phyloP scores from a whole-genome alignment of 1,284 basidiomycete species.

The Cryptococcus jaspeensis region DNA sequence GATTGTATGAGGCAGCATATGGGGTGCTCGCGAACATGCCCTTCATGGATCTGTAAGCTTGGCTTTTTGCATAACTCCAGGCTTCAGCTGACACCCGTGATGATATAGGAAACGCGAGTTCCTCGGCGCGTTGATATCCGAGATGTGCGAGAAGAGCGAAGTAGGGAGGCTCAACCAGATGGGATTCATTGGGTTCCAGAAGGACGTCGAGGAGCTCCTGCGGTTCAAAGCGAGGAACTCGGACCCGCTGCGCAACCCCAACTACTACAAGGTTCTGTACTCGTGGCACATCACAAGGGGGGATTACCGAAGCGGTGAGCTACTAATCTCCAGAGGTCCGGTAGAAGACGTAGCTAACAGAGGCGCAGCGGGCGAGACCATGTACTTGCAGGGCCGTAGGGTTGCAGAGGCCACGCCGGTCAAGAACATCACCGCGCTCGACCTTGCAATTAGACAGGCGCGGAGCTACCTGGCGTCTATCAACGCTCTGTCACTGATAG shows the following conservation, averaged over 20 bases:
- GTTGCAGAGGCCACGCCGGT: conserved; percentile 57
- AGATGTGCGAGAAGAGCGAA: conserved; percentile 88
- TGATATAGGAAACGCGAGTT: conserved; percentile 71
- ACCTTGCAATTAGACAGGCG: conserved; percentile 70
- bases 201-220: conserved; percentile 84
- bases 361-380: conserved; percentile 72
- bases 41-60: conserved; percentile 68
- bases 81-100: conserved; percentile 1
- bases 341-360: background rate
- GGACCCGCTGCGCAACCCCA: conserved; percentile 79
- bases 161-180: conserved; percentile 75
- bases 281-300: conserved; percentile 84
- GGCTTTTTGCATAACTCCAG: background rate
- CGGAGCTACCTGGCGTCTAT: conserved; percentile 80
- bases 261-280: conserved; percentile 92
- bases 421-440: conserved; percentile 52
- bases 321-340: conserved; percentile 16
- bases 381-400: conserved; percentile 90
- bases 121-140: conserved; percentile 74
- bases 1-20: conserved; percentile 82
- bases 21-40: conserved; percentile 69
- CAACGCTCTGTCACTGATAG: conserved; percentile 82
- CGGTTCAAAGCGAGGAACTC: conserved; percentile 93
- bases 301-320: conserved; percentile 83
- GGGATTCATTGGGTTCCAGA: conserved; percentile 80